A percentile compares a stretch with the other conserved stretches of the same genome.
These are phyloP conservation scores for Chaetoceros tenuissimus DNA, from an alignment of 108 stramenopile genomes.

Conservation along the genomic window DNA sequence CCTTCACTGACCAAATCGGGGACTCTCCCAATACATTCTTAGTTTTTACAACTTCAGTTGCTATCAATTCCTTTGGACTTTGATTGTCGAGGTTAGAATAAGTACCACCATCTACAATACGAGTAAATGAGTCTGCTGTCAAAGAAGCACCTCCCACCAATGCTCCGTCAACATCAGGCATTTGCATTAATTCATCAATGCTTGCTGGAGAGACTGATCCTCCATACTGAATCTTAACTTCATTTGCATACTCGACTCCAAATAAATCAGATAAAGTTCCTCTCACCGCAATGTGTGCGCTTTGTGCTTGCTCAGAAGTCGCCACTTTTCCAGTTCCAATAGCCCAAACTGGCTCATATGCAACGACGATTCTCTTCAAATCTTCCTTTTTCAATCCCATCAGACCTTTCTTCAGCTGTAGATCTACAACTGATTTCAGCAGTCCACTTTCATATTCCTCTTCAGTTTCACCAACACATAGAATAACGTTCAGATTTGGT, in stretches of 20 bases:
- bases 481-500: constrained; percentile 21
- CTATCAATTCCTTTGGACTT: constrained; percentile 25
- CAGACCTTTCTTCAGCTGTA: constrained; percentile 59
- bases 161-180: constrained; percentile 75
- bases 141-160: constrained; percentile 77
- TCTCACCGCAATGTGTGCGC: constrained; percentile 41
- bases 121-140: constrained; percentile 62
- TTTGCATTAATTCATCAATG: constrained; percentile 58
- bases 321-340: constrained; percentile 93
- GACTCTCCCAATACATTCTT: constrained; percentile 57
- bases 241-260: constrained; percentile 34
- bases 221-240: constrained; percentile 63
- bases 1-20: constrained; percentile 50
- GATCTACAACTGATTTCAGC: constrained; percentile 32
- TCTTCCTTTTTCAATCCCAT: constrained; percentile 43
- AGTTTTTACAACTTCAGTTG: constrained; percentile 27
- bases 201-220: constrained; percentile 68
- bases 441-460: constrained; percentile 38
- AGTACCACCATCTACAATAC: constrained; percentile 53
- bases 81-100: constrained; percentile 5
- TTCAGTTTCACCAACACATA: constrained; percentile 39
- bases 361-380: constrained; percentile 56
- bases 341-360: constrained; percentile 97
- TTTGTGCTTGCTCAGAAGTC: constrained; percentile 60
- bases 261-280: constrained; percentile 32